Evolutionary conservation across 495 filamentous ascomycete species (phyloP).

Genomic region (Lasiosphaeria hispida): DNA sequence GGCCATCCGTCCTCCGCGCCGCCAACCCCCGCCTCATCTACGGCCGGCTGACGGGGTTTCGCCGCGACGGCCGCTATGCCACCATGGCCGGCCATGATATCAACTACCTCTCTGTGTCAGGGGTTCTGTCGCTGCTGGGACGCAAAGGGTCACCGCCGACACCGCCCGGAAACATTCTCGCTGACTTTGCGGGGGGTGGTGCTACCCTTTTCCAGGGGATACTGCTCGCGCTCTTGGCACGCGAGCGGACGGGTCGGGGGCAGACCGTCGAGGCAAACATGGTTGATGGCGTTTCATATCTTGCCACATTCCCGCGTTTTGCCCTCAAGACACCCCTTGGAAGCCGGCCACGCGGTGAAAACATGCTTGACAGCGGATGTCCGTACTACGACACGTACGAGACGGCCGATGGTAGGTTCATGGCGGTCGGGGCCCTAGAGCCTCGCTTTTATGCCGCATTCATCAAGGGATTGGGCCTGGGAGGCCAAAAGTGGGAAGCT

Average conservation of each 20-base stretch:
- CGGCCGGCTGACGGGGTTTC: conserved; percentile 83
- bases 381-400: conserved; percentile 88
- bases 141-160: conserved; percentile 65
- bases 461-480: conserved; percentile 61
- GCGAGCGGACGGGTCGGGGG: conserved; percentile 61
- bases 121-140: conserved; percentile 74
- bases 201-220: conserved; percentile 69
- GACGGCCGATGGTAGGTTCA: conserved; percentile 75
- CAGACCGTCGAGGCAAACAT: conserved; percentile 95
- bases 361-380: conserved; percentile 77
- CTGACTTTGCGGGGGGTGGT: conserved; percentile 91
- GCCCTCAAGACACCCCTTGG: conserved; percentile 58
- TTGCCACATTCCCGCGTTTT: conserved; percentile 74
- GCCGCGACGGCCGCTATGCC: conserved; percentile 79
- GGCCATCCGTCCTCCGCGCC: conserved; percentile 60
- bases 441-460: conserved; percentile 75
- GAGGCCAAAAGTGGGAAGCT: conserved; percentile 49
- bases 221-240: conserved; percentile 57
- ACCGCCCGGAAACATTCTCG: conserved; percentile 79
- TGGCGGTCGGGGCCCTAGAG: conserved; percentile 90
- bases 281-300: conserved; percentile 82
- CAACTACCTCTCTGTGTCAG: conserved; percentile 90
- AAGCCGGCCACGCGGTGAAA: conserved; percentile 63
- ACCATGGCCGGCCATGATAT: conserved; percentile 97
- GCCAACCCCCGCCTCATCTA: conserved; percentile 77